Conservation (phyloP, 257 asterid species). For the Jacaranda mimosifolia region DNA sequence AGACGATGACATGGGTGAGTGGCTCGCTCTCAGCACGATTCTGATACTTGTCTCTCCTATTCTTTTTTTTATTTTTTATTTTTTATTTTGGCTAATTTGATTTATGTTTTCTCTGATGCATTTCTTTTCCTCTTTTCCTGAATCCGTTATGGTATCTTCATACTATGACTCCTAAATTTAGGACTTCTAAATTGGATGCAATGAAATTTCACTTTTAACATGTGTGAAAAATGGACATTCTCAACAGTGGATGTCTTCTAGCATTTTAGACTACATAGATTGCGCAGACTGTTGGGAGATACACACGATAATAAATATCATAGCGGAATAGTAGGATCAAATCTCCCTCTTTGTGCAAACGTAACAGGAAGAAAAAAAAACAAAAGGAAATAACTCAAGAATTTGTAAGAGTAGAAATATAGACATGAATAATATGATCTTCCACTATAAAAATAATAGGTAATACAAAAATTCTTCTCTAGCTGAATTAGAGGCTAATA, state of each 20-base stretch:
- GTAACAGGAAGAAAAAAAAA: no score
- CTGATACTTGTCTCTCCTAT: not conserved
- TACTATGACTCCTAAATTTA: not conserved
- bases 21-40: slow-evolving; percentile 13
- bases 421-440: no score
- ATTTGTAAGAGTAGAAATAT: no score
- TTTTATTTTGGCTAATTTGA: not conserved
- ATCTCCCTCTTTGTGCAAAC: no score
- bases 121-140: not conserved
- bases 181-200: not conserved
- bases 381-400: no score
- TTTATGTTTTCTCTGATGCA: not conserved
- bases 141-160: not conserved
- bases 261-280: not conserved
- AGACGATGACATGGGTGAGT: slow-evolving; percentile 94
- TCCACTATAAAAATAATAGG: no score
- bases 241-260: not conserved
- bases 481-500: no score
- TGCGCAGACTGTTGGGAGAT: no score
- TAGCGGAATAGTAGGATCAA: no score
- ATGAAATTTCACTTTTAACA: not conserved
- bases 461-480: no score
- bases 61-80: no score
- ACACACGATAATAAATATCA: no score
- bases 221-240: not conserved